Base-by-base conservation (phyloP, 2,329 filamentous ascomycete species). In the Aspergillus texensis region DNA sequence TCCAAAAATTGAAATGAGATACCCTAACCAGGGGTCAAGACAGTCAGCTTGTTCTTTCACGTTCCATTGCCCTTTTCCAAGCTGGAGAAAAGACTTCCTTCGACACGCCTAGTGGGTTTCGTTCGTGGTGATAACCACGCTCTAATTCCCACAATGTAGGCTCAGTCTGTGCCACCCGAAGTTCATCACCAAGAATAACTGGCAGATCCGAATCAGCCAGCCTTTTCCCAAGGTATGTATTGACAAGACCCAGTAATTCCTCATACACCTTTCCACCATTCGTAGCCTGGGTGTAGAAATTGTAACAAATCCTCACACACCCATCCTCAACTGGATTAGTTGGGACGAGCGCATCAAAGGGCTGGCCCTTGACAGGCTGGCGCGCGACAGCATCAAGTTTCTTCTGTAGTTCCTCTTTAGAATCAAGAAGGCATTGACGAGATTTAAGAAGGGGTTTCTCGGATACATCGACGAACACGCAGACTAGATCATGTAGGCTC, bases 401-500 rank as follows among this genome's bases (percentile, higher is more conserved):
- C 6, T n/a, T 41, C 39, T n/a, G 39, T 4, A 41, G 16, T 10
- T 41, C 19, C 19, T 19, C 19, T n/a, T 9, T n/a, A 41, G 39
- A 41, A n/a, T 8, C 39, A 19, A 41, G 19, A 16, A 41, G 39
- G 9, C 39, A 41, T 10, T 6, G 39, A 5, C 8, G 39, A 19
- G 6, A 3, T n/a, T 19, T n/a, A 19, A n/a, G 39, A n/a, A 6
- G 16, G 6, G 1, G 3, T 2, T 1, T 10, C 3, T 4, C 3
- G 16, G 39, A 16, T n/a, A 41, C 9, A 10, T 41, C 39, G 8
- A 41, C 39, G 19, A 41, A 41, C 39, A 41, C 39, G 16, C 39
- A 41, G 16, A 41, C 16, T 4, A 41, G 39, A 10, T 41, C 39
- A 10, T 41, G 39, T 19, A 41, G 39, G 39, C 39, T 41, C 39